Evolutionary conservation across 441 rosid species (phyloP).

Genomic region (Pelargonium citronellum): DNA sequence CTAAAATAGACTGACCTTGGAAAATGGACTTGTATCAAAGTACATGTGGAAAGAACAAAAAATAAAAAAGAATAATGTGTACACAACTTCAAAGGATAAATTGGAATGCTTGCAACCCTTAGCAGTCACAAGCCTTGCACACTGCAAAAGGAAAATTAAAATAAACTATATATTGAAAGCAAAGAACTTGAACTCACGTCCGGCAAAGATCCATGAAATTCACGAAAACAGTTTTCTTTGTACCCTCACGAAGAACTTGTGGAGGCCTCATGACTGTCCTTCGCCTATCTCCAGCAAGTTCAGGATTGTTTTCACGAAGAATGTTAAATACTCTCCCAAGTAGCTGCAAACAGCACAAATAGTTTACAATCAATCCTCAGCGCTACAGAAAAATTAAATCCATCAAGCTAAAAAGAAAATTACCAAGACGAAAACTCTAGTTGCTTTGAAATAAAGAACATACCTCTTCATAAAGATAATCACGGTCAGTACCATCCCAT

Average conservation of each 20-base stretch:
- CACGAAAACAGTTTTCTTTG: slow-evolving; percentile 69
- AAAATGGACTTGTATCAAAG: no score
- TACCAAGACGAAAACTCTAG: neutral
- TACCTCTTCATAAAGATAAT: slow-evolving; percentile 75
- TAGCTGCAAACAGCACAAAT: slow-evolving; percentile 37
- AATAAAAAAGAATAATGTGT: neutral
- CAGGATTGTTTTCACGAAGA: slow-evolving; percentile 66
- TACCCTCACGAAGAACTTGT: slow-evolving; percentile 74
- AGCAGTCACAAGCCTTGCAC: neutral
- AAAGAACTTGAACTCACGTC: slow-evolving; percentile 35
- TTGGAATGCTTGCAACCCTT: no score
- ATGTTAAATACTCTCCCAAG: slow-evolving; percentile 67
- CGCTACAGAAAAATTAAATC: neutral
- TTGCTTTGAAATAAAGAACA: slow-evolving; percentile 3
- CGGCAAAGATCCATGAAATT: slow-evolving; percentile 83
- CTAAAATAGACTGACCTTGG: no score
- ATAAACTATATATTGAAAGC: neutral
- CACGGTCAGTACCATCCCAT: slow-evolving; percentile 82
- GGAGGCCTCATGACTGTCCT: slow-evolving; percentile 76
- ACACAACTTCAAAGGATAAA: neutral
- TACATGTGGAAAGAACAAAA: no score
- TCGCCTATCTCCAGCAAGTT: slow-evolving; percentile 63
- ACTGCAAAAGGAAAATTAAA: neutral
- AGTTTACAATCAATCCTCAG: neutral
- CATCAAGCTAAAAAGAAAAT: neutral